A percentile compares a stretch with the other conserved stretches of the same genome.
These are phyloP conservation scores for Linum tenue DNA, from an alignment of 345 rosid genomes.

Conservation along the genomic window DNA sequence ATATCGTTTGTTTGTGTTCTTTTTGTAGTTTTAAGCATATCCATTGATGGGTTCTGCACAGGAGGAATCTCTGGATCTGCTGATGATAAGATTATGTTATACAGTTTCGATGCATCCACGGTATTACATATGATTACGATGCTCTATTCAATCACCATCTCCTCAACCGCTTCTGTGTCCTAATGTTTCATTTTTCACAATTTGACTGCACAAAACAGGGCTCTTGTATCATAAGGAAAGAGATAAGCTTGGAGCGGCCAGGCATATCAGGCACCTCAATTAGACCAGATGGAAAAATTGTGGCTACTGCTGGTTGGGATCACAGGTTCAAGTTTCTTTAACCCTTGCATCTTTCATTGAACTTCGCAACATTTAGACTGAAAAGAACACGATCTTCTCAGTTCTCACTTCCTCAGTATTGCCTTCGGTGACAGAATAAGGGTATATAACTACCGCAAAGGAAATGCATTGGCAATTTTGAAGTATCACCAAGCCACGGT, in stretches of 20 bases:
- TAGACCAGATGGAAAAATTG: conserved; percentile 66
- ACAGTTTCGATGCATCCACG: conserved; percentile 51
- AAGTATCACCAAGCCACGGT: conserved; percentile 82
- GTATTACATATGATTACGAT: conserved; percentile 25
- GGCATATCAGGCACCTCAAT: conserved; percentile 72
- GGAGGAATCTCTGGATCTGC: conserved; percentile 95
- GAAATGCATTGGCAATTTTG: conserved; percentile 74
- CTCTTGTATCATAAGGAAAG: conserved; percentile 59
- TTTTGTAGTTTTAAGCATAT: conserved; percentile 56
- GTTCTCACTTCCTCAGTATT: conserved; percentile 2
- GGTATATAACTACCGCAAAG: conserved; percentile 71
- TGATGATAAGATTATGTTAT: conserved; percentile 60
- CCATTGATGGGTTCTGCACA: conserved; percentile 48
- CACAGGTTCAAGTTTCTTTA: conserved; percentile 66
- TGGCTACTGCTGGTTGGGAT: conserved; percentile 98
- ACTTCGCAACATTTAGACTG: neutral
- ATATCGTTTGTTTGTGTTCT: conserved; percentile 16
- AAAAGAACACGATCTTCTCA: neutral
- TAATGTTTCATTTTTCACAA: neutral
- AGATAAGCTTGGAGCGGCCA: conserved; percentile 61
- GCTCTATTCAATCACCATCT: neutral
- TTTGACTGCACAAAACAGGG: conserved; percentile 36
- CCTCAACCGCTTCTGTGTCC: neutral
- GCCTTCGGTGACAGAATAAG: conserved; percentile 46
- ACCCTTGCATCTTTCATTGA: neutral